Evolutionary conservation across 768 basidiomycete species (phyloP).

Genomic region (Mrakia frigida): DNA sequence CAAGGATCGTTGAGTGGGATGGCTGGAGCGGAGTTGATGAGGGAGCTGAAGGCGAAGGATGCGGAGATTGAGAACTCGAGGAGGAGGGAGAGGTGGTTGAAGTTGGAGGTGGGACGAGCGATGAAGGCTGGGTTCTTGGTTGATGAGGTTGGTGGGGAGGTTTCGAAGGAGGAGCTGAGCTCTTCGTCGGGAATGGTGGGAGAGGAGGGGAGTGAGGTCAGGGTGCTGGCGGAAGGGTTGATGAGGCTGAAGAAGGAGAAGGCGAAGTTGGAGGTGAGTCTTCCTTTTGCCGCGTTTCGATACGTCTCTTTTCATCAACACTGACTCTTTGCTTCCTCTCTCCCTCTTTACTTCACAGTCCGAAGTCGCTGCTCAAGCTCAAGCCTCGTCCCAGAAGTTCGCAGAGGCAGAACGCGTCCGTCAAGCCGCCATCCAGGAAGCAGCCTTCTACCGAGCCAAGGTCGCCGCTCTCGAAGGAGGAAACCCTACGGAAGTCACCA

Average conservation of each 20-base stretch:
- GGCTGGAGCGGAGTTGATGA: conserved; percentile 58
- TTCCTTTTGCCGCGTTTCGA: background rate
- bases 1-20: conserved; percentile 32
- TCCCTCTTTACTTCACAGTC: conserved; percentile 28
- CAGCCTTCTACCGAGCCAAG: conserved; percentile 92
- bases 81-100: conserved; percentile 80
- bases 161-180: conserved; percentile 43
- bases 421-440: conserved; percentile 78
- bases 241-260: conserved; percentile 82
- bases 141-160: conserved; percentile 50
- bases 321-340: background rate
- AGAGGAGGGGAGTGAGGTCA: conserved; percentile 22
- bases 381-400: conserved; percentile 67
- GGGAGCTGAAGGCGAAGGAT: conserved; percentile 77
- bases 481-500: conserved; percentile 59
- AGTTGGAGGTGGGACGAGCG: conserved; percentile 68
- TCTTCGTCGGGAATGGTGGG: conserved; percentile 21
- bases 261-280: conserved; percentile 72
- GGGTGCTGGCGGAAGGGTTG: conserved; percentile 61
- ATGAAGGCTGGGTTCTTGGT: conserved; percentile 70
- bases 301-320: background rate
- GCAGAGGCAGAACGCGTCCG: conserved; percentile 73
- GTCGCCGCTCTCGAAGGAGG: conserved; percentile 74
- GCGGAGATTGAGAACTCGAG: conserved; percentile 68
- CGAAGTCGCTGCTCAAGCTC: conserved; percentile 61